phyloP scores from a whole-genome alignment of 305 asterid species.

The Fraxinus xanthoxyloides region DNA sequence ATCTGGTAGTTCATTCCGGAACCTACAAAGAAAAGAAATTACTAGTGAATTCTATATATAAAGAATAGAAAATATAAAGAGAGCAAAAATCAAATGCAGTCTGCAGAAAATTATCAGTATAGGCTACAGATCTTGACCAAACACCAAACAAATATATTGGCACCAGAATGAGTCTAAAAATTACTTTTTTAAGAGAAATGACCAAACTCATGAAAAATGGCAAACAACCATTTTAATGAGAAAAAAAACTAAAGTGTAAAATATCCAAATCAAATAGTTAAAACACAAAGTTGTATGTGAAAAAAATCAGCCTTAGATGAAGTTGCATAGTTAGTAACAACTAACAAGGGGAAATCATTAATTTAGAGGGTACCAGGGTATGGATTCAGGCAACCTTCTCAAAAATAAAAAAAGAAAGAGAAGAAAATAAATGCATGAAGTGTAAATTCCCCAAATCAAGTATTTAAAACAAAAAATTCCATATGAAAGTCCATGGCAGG shows the following conservation, averaged over 20 bases:
- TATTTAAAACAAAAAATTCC: not conserved
- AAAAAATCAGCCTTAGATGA: not conserved
- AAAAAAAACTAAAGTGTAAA: not conserved
- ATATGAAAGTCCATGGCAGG: not conserved
- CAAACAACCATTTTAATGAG: not conserved
- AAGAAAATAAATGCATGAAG: not conserved
- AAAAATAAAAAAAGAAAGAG: not conserved
- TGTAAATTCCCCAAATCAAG: not conserved
- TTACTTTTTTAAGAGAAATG: not conserved
- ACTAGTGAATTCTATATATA: slow-evolving; percentile 13
- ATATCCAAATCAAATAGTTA: not conserved
- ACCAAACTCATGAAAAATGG: not conserved
- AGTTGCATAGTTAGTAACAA: not conserved
- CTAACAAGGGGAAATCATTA: not conserved
- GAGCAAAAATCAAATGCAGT: not conserved
- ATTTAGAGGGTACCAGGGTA: not conserved
- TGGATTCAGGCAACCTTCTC: not conserved
- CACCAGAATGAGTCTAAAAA: not conserved
- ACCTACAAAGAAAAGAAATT: slow-evolving; percentile 52
- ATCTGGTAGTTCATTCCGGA: slow-evolving; percentile 95
- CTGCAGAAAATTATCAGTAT: not conserved
- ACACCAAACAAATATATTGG: not conserved
- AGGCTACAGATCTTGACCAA: not conserved
- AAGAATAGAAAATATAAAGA: not conserved
- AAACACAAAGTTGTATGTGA: not conserved